Conservation (phyloP, 1,284 basidiomycete genomes). For the Pholiota adiposa region DNA sequence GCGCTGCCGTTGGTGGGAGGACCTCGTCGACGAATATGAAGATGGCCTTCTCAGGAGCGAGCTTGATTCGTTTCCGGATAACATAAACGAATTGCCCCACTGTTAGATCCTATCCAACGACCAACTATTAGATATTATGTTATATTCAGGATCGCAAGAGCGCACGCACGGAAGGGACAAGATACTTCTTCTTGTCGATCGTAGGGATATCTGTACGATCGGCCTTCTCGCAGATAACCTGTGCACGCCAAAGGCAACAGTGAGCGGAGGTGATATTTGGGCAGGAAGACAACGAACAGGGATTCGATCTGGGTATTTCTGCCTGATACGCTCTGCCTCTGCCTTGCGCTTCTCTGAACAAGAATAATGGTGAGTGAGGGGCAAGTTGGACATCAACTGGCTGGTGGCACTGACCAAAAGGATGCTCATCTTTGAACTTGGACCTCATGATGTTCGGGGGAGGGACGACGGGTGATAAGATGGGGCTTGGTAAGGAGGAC, state of each 20-base stretch:
- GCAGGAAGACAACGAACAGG: conserved; percentile 66
- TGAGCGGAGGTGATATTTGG: conserved; percentile 14
- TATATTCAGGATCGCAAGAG: conserved; percentile 13
- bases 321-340: conserved; percentile 94
- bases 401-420: conserved; percentile 75
- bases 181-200: conserved; percentile 99
- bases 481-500: conserved; percentile 34
- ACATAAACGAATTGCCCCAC: conserved; percentile 99
- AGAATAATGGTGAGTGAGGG: conserved; percentile 22
- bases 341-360: conserved; percentile 95
- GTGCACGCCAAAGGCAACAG: conserved; percentile 19
- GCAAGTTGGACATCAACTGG: conserved; percentile 31
- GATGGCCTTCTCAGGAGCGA: conserved; percentile 99
- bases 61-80: conserved; percentile 99
- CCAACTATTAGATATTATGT: conserved; percentile 8
- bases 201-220: conserved; percentile 99
- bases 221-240: conserved; percentile 99
- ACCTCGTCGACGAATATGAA: conserved; percentile 99
- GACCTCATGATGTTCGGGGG: conserved; percentile 76
- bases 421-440: conserved; percentile 99
- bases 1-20: conserved; percentile 94
- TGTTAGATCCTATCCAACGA: conserved; percentile 80
- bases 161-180: conserved; percentile 88
- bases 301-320: conserved; percentile 99
- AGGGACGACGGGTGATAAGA: conserved; percentile 25